Conservation (phyloP, 805 yeast species). For the Aciculoconidium aculeatum region DNA sequence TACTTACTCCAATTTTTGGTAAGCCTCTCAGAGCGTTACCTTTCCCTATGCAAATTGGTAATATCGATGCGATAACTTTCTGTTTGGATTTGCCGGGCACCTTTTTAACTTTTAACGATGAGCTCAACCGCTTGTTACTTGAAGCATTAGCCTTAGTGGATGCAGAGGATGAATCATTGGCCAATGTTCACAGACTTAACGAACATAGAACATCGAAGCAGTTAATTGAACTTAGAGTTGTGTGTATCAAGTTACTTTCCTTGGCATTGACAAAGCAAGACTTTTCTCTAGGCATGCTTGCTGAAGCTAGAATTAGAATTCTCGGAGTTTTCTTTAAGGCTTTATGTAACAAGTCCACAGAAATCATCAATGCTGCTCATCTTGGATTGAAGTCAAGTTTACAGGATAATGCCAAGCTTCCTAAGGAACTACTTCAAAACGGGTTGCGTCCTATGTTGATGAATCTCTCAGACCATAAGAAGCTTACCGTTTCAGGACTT, state of each 20-base stretch:
- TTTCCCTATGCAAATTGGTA: slow-evolving; percentile 97
- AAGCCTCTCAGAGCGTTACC: slow-evolving; percentile 96
- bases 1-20: slow-evolving; percentile 91
- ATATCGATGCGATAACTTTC: slow-evolving; percentile 93
- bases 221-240: slow-evolving; percentile 79
- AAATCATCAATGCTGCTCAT: slow-evolving; percentile 90
- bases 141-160: slow-evolving; percentile 94
- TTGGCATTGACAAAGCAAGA: slow-evolving; percentile 82
- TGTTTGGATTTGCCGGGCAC: slow-evolving; percentile 78
- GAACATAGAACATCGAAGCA: slow-evolving; percentile 89
- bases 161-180: slow-evolving; percentile 94
- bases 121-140: slow-evolving; percentile 71
- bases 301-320: slow-evolving; percentile 76
- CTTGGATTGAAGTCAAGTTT: slow-evolving; percentile 78
- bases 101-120: slow-evolving; percentile 83
- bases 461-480: slow-evolving; percentile 91
- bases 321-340: slow-evolving; percentile 94
- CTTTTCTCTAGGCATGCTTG: slow-evolving; percentile 66
- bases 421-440: slow-evolving; percentile 90
- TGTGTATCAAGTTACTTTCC: slow-evolving; percentile 78
- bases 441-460: slow-evolving; percentile 93
- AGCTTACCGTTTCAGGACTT: slow-evolving; percentile 80
- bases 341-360: slow-evolving; percentile 74
- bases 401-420: slow-evolving; percentile 80
- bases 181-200: slow-evolving; percentile 77